Conservation (phyloP, 2,329 filamentous ascomycete genomes). For the Seiridium cupressi region DNA sequence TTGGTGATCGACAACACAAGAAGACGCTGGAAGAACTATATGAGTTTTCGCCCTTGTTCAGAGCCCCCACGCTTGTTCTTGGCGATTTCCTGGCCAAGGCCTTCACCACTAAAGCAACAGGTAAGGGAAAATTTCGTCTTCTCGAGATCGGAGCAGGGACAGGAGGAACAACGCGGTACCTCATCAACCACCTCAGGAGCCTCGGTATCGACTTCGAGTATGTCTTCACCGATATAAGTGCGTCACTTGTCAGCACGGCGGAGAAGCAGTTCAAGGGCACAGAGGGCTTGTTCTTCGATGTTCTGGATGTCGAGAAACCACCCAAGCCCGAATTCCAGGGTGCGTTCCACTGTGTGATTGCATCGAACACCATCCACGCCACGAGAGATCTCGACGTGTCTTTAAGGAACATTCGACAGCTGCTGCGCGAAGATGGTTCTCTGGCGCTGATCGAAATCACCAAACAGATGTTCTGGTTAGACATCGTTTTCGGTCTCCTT, state of each 20-base stretch:
- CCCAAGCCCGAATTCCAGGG: constrained; percentile 13
- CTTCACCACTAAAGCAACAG: neutral
- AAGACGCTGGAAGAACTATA: constrained; percentile 21
- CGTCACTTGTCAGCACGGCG: constrained; percentile 27
- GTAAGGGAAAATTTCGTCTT: constrained; percentile 26
- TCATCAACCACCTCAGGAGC: constrained; percentile 25
- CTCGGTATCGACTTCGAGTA: constrained; percentile 30
- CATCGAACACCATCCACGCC: constrained; percentile 36
- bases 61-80: constrained; percentile 14
- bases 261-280: constrained; percentile 17
- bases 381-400: constrained; percentile 24
- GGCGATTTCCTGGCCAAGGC: constrained; percentile 15
- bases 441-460: constrained; percentile 31
- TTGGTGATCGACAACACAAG: constrained; percentile 16
- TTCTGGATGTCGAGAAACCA: constrained; percentile 28
- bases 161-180: constrained; percentile 35
- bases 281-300: constrained; percentile 21
- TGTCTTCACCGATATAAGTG: constrained; percentile 40
- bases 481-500: constrained; percentile 29
- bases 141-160: constrained; percentile 43
- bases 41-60: constrained; percentile 17
- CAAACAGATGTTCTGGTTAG: constrained; percentile 23
- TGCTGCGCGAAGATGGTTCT: constrained; percentile 26
- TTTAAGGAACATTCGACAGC: constrained; percentile 19
- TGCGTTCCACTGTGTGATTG: constrained; percentile 28